phyloP scores from a whole-genome alignment of 1,139 yeast genomes.

The Kurtzmaniella quercitrusa region DNA sequence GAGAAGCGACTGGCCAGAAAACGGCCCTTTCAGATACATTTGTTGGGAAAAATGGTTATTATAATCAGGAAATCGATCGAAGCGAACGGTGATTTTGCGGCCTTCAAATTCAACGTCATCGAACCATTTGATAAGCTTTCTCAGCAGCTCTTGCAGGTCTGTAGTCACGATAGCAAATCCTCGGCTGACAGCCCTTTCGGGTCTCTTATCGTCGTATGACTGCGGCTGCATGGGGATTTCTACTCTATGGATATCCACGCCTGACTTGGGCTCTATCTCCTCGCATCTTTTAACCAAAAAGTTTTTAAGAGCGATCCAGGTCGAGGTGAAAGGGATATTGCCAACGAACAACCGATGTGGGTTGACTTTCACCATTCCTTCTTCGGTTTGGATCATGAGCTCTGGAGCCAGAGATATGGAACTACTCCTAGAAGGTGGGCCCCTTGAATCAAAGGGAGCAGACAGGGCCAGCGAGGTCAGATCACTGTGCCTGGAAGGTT shows the following conservation, averaged over 20 bases:
- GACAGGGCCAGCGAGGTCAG: background rate
- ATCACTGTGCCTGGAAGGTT: background rate
- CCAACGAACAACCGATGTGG: slow-evolving; percentile 47
- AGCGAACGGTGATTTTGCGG: slow-evolving; percentile 55
- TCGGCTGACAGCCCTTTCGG: slow-evolving; percentile 34
- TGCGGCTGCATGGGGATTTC: slow-evolving; percentile 49
- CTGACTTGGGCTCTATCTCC: slow-evolving; percentile 22
- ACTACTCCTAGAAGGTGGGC: background rate
- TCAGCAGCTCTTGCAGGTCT: slow-evolving; percentile 44
- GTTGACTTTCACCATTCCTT: slow-evolving; percentile 28
- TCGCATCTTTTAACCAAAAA: slow-evolving; percentile 36
- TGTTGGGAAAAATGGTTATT: slow-evolving; percentile 32
- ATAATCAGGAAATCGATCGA: slow-evolving; percentile 46
- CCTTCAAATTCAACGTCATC: slow-evolving; percentile 55
- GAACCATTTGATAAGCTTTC: slow-evolving; percentile 44
- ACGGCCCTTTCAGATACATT: slow-evolving; percentile 14
- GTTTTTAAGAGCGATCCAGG: slow-evolving; percentile 53
- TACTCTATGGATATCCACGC: slow-evolving; percentile 41
- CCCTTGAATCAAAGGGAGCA: background rate
- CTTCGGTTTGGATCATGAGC: slow-evolving; percentile 23
- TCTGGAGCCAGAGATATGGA: slow-evolving; percentile 2
- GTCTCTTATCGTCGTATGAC: slow-evolving; percentile 1
- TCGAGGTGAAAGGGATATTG: slow-evolving; percentile 53
- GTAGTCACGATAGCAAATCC: slow-evolving; percentile 70
- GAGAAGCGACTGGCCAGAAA: slow-evolving; percentile 4